Evolutionary conservation across 208 protist species (phyloP).

Genomic region (Crithidia sp.): DNA sequence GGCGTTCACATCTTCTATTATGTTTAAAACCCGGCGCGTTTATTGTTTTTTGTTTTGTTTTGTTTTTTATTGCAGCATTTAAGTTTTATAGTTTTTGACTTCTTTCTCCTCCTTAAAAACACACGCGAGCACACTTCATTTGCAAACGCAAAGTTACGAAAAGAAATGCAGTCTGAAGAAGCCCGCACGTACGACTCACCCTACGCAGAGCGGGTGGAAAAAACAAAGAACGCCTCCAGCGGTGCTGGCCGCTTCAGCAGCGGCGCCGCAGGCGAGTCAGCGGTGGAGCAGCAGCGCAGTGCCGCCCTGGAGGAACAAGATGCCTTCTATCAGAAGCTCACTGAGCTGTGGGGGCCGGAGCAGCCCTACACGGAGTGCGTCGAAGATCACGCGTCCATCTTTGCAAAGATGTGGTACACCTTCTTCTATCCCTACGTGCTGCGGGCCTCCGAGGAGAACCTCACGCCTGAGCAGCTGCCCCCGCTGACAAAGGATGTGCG

Average conservation of each 20-base stretch:
- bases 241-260: no score
- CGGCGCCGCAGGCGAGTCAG: conserved; percentile 2
- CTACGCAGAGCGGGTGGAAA: background rate
- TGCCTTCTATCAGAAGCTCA: conserved; percentile 12
- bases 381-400: conserved; percentile 47
- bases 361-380: conserved; percentile 40
- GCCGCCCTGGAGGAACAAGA: conserved; percentile 11
- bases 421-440: conserved; percentile 49
- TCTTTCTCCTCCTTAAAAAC: no score
- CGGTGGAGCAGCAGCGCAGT: conserved; percentile 15
- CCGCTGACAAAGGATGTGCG: conserved; percentile 25
- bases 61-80: no score
- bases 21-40: no score
- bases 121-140: no score
- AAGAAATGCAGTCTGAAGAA: background rate
- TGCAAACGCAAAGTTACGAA: no score
- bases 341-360: conserved; percentile 53
- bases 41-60: no score
- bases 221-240: no score
- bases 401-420: conserved; percentile 46
- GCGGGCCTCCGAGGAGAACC: conserved; percentile 48
- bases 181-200: conserved; percentile 2
- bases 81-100: no score
- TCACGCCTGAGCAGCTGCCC: conserved; percentile 47
- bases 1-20: no score